Evolutionary conservation across 23 red algal genomes (phyloP), one percentile per base, ranked within the genome.

Genomic region (Cyanidiococcus yangmingshanensis): DNA sequence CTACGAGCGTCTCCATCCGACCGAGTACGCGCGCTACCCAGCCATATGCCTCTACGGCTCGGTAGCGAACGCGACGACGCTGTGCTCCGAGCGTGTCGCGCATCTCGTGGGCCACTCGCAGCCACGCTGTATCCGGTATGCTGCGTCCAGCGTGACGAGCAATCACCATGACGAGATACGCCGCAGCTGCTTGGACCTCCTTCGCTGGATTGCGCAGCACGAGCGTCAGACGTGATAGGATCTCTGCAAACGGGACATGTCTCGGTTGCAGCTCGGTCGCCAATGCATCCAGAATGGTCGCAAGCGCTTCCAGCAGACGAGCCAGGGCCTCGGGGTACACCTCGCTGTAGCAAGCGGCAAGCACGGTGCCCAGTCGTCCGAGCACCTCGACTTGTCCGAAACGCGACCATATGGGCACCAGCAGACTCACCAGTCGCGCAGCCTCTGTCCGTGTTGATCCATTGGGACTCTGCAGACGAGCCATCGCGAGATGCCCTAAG

Each of bases 321-420:
- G 84, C 87, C 25, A 98, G 75, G 2, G 89, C 88, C 50, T 98
- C 94, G 12, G 94, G 94, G 59, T 85, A 98, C 67, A 91, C 94
- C 58, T 98, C 94, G 3, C 88, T 88, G 12, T 91, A 79, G 40
- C 89, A 91, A 58, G 90, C 94, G 50, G 85, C 90, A 24, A 98
- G 67, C 21, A 91, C 94, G 3, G 76, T 76, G 21, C 94, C 88
- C 87, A 92, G 75, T 57, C 91, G 88, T n/a, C 45, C 59, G 80
- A 98, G 85, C 31, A 89, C 75, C 24, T 58, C 82, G 37, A 86
- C 85, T 77, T 89, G 80, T 38, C 68, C 63, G 78, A 85, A 88
- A 51, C 57, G 45, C 54, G 86, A 75, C 82, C 90, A 75, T 24
- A 85, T 84, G 35, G 85, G 45, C 27, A 86, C 89, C 68, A 89